A percentile compares a stretch with the other conserved stretches of the same genome.
Evolutionary conservation across 257 asterid species (phyloP).

Genomic region (Eucommia ulmoides): DNA sequence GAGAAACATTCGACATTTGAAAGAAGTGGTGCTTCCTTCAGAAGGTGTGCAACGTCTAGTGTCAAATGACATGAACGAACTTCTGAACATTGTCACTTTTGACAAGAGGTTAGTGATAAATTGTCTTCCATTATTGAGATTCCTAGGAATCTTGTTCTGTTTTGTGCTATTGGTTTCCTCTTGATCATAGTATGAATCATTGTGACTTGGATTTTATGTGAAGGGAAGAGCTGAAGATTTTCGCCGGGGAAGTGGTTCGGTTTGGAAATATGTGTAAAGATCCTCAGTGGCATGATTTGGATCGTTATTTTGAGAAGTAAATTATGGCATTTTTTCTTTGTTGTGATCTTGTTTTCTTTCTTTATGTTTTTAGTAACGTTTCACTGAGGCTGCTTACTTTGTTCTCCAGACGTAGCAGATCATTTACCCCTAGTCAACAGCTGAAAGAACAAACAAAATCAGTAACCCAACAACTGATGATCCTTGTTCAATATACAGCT

Average conservation of each 20-base stretch:
- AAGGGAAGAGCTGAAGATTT: constrained; percentile 73
- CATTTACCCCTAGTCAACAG: constrained; percentile 45
- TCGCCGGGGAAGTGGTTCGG: constrained; percentile 68
- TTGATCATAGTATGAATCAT: neutral
- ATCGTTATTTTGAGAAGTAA: constrained; percentile 74
- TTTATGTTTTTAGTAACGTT: neutral
- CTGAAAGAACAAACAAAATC: constrained; percentile 47
- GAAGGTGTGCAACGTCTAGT: constrained; percentile 54
- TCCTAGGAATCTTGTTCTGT: constrained; percentile 4
- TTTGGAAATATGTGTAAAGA: constrained; percentile 84
- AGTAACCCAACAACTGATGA: constrained; percentile 53
- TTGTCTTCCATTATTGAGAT: neutral
- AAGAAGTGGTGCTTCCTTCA: constrained; percentile 51
- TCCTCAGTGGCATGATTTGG: constrained; percentile 87
- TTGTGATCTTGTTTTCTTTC: neutral
- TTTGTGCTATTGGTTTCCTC: neutral
- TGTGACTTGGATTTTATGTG: neutral
- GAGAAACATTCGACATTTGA: constrained; percentile 39
- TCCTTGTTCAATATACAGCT: constrained; percentile 60
- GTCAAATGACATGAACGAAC: constrained; percentile 49
- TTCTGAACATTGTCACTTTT: constrained; percentile 48
- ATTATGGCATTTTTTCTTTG: constrained; percentile 4
- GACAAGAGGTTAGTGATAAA: constrained; percentile 55
- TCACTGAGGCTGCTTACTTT: neutral
- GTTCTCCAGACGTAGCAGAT: constrained; percentile 50